Evolutionary conservation across 2,329 filamentous ascomycete species (phyloP).

Genomic region (Fusarium sp.): DNA sequence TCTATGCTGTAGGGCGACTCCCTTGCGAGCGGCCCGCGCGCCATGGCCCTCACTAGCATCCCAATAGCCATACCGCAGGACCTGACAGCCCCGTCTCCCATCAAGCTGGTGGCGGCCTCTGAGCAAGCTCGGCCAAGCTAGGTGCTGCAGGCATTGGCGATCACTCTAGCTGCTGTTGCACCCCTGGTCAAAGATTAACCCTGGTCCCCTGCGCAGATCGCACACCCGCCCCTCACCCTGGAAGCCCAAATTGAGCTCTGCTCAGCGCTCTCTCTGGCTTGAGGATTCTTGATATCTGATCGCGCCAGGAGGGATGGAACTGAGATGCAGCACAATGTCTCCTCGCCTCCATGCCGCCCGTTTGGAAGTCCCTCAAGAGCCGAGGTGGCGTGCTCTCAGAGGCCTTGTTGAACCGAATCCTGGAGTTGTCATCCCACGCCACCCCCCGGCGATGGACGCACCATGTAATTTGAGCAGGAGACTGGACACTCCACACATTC

Average conservation of each 20-base stretch:
- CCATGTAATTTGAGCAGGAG: conserved; percentile 32
- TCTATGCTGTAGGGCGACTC: conserved; percentile 33
- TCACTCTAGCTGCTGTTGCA: conserved; percentile 38
- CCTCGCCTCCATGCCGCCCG: conserved; percentile 26
- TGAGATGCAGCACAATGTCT: conserved; percentile 39
- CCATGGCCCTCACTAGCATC: conserved; percentile 34
- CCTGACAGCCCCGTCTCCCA: conserved; percentile 27
- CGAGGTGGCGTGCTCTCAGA: conserved; percentile 45
- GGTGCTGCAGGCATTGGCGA: conserved; percentile 41
- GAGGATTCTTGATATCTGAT: conserved; percentile 1
- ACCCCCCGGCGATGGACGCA: conserved; percentile 30
- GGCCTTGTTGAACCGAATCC: conserved; percentile 42
- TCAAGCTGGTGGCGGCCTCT: conserved; percentile 20
- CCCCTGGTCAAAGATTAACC: conserved; percentile 37
- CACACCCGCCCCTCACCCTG: conserved; percentile 35
- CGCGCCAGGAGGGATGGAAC: conserved; percentile 13
- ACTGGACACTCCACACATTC: conserved; percentile 28
- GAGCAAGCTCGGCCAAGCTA: conserved; percentile 17
- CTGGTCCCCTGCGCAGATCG: conserved; percentile 46
- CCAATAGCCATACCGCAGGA: conserved; percentile 35
- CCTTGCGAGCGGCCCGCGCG: conserved; percentile 39
- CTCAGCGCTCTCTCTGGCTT: conserved; percentile 4
- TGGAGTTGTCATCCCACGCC: conserved; percentile 38
- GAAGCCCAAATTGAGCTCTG: conserved; percentile 12
- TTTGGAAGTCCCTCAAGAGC: conserved; percentile 40